Evolutionary conservation across 176 grass and related monocot species (phyloP).

Genomic region (Coix lacrymajobi): DNA sequence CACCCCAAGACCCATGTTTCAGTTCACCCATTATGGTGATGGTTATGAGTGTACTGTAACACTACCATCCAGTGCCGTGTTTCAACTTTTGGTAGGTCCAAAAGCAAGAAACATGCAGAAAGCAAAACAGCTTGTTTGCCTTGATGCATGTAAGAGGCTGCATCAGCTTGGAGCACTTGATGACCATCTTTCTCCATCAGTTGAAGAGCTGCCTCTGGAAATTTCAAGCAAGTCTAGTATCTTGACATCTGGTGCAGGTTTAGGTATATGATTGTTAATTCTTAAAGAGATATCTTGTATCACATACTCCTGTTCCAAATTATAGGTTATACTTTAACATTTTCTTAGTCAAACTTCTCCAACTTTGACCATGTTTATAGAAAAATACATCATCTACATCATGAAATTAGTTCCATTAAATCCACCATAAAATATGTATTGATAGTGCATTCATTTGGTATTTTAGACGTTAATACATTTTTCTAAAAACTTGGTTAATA

Average conservation of each 20-base stretch:
- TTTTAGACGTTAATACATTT: neutral
- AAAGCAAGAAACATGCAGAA: conserved; percentile 56
- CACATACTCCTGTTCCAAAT: neutral
- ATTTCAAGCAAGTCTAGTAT: conserved; percentile 18
- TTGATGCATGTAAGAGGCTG: conserved; percentile 87
- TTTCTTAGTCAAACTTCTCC: neutral
- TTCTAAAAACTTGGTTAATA: neutral
- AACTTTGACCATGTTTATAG: neutral
- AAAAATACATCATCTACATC: neutral
- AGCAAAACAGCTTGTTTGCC: conserved; percentile 71
- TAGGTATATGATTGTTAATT: conserved; percentile 45
- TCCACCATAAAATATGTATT: neutral
- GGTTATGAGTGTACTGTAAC: conserved; percentile 60
- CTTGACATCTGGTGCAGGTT: conserved; percentile 33
- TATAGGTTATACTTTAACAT: neutral
- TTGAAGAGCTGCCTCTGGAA: conserved; percentile 26
- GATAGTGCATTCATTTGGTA: neutral
- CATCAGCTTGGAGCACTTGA: conserved; percentile 68
- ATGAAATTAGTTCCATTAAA: neutral
- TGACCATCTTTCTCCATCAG: conserved; percentile 52
- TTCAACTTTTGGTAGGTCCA: conserved; percentile 61
- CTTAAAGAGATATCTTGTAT: conserved; percentile 1
- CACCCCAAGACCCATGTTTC: conserved; percentile 51
- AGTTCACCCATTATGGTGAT: conserved; percentile 36
- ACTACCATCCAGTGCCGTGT: conserved; percentile 55